These are phyloP conservation scores for Epichloe glyceriae DNA, from an alignment of 2,329 filamentous ascomycete genomes.

Conservation along the genomic window DNA sequence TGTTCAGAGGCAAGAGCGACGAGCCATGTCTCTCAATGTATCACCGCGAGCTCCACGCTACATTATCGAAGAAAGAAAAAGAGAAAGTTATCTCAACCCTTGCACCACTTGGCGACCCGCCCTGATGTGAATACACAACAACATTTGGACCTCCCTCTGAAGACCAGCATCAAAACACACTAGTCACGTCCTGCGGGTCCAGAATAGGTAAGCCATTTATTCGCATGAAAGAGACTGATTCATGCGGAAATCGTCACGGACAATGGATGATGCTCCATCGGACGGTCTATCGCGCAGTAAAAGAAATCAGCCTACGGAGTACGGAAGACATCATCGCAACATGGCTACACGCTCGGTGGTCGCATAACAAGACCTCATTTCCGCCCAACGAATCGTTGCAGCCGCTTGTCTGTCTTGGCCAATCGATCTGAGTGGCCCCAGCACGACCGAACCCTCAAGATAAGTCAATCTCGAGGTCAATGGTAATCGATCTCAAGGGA, in stretches of 20 bases:
- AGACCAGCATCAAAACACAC: not conserved
- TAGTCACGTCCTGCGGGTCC: not conserved
- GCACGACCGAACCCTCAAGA: too few species aligned
- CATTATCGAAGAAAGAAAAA: too few species aligned
- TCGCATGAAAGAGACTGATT: not conserved
- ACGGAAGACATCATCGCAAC: not conserved
- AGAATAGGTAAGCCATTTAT: not conserved
- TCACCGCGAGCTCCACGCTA: too few species aligned
- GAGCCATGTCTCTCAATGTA: too few species aligned
- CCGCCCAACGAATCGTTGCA: not conserved
- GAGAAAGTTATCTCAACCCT: not conserved
- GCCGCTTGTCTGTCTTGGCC: not conserved
- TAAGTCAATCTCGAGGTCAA: too few species aligned
- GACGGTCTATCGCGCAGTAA: too few species aligned
- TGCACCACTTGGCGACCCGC: not conserved
- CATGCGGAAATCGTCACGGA: not conserved
- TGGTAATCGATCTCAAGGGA: not conserved
- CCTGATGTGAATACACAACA: not conserved
- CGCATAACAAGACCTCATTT: not conserved
- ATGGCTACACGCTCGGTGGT: not conserved
- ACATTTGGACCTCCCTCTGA: not conserved
- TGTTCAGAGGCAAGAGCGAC: too few species aligned
- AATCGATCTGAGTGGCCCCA: too few species aligned
- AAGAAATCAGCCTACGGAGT: too few species aligned
- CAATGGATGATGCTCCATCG: too few species aligned